phyloP scores from a whole-genome alignment of 768 basidiomycete genomes.

The Tulasnella sp. region DNA sequence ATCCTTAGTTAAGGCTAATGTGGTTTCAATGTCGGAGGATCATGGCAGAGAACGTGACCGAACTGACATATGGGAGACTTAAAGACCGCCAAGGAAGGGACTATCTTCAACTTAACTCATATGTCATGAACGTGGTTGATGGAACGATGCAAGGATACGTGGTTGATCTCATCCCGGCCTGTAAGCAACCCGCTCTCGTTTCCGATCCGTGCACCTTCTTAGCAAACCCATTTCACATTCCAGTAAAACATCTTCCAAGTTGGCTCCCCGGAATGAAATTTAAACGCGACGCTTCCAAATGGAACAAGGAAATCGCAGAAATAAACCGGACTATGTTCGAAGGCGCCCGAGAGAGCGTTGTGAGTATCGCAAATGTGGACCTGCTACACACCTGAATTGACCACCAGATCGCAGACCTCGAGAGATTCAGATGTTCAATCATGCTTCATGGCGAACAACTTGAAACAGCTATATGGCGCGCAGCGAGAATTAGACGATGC shows the following conservation, averaged over 20 bases:
- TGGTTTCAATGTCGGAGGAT: not conserved
- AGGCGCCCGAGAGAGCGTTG: not conserved
- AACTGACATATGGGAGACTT: not conserved
- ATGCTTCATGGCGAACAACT: not conserved
- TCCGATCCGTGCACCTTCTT: too few relatives aligned
- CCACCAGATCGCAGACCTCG: not conserved
- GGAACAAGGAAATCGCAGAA: not conserved
- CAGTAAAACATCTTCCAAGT: conserved; percentile 4
- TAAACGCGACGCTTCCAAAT: not conserved
- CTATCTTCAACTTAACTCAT: not conserved
- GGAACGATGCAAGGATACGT: not conserved
- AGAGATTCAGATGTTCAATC: not conserved
- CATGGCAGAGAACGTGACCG: not conserved
- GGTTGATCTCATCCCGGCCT: not conserved
- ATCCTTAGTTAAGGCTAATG: too few relatives aligned
- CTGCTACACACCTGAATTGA: not conserved
- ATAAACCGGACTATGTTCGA: not conserved
- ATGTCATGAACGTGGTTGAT: not conserved
- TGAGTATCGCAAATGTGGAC: not conserved
- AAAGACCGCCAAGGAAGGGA: not conserved
- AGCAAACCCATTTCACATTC: too few relatives aligned
- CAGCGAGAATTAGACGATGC: not conserved
- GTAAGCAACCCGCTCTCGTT: not conserved
- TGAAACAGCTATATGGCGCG: not conserved
- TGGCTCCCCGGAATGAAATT: conserved; percentile 12